phyloP scores from a whole-genome alignment of 2,329 filamentous ascomycete genomes.

The Pseudohalonectria lignicola region DNA sequence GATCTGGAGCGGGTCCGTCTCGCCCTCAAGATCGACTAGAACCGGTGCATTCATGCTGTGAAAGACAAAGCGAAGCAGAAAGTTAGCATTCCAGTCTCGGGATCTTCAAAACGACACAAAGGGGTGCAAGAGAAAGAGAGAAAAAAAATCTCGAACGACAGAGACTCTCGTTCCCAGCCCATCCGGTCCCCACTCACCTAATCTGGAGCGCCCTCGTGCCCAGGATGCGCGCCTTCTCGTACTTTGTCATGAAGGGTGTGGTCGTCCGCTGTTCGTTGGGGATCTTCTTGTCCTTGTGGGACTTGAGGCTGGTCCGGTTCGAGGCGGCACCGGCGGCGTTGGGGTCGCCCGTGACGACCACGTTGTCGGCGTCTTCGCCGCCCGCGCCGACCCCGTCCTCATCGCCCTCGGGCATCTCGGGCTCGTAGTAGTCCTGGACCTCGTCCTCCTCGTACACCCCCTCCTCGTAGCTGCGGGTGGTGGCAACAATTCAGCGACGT shows the following conservation, averaged over 20 bases:
- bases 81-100: too few relatives aligned
- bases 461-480: background rate
- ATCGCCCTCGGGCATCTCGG: constrained; percentile 41
- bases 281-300: constrained; percentile 74
- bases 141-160: background rate
- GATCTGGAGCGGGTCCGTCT: constrained; percentile 95
- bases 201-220: constrained; percentile 93
- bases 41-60: constrained; percentile 97
- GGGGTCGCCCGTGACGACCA: constrained; percentile 51
- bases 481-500: background rate
- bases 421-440: constrained; percentile 47
- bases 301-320: constrained; percentile 33
- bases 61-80: too few relatives aligned
- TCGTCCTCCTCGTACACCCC: constrained; percentile 60
- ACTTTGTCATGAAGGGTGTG: constrained; percentile 99
- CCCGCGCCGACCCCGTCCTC: constrained; percentile 40
- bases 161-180: constrained; percentile 1
- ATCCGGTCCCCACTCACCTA: too few relatives aligned
- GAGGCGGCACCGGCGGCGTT: constrained; percentile 25
- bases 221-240: constrained; percentile 86
- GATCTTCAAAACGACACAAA: too few relatives aligned
- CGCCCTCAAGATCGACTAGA: constrained; percentile 89
- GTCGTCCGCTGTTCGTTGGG: constrained; percentile 79
- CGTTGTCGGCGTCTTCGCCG: constrained; percentile 37
- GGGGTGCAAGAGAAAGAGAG: too few relatives aligned